These are phyloP conservation scores for Fusarium globosum DNA, from an alignment of 2,329 filamentous ascomycete genomes.

Conservation along the genomic window DNA sequence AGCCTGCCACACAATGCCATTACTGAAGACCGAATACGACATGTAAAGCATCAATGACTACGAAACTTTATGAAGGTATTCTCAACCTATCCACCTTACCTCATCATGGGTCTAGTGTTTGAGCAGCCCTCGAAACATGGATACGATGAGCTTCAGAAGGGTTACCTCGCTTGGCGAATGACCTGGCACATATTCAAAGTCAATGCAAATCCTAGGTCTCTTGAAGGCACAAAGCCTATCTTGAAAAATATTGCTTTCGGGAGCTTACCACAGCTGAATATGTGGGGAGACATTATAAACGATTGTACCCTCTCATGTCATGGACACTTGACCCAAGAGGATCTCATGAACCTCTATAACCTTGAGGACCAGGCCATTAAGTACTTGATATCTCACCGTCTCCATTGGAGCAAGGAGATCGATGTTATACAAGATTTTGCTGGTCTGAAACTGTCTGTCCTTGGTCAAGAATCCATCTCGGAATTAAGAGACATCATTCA, in stretches of 20 bases:
- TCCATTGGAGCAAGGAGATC: not conserved
- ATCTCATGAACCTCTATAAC: not conserved
- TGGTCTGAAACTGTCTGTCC: not conserved
- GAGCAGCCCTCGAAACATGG: not conserved
- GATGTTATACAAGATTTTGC: not conserved
- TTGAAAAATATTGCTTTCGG: not conserved
- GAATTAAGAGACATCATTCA: not conserved
- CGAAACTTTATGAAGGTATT: not conserved
- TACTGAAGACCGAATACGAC: not conserved
- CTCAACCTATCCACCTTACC: not conserved
- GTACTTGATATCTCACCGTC: not conserved
- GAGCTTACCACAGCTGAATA: not conserved
- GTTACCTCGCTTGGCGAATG: constrained; percentile 31
- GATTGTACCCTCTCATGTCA: constrained; percentile 5
- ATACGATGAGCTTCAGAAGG: constrained; percentile 21
- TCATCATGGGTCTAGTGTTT: not conserved
- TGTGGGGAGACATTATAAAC: constrained; percentile 34
- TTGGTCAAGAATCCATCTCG: not conserved
- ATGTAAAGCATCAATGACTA: not conserved
- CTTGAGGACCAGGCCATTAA: not conserved
- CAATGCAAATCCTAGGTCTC: not conserved
- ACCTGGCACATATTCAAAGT: constrained; percentile 27
- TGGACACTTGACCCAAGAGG: not conserved
- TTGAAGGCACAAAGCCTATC: not conserved
- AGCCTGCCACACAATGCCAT: not conserved